phyloP scores from a whole-genome alignment of 2,329 filamentous ascomycete genomes.

The Epichloe scottii region DNA sequence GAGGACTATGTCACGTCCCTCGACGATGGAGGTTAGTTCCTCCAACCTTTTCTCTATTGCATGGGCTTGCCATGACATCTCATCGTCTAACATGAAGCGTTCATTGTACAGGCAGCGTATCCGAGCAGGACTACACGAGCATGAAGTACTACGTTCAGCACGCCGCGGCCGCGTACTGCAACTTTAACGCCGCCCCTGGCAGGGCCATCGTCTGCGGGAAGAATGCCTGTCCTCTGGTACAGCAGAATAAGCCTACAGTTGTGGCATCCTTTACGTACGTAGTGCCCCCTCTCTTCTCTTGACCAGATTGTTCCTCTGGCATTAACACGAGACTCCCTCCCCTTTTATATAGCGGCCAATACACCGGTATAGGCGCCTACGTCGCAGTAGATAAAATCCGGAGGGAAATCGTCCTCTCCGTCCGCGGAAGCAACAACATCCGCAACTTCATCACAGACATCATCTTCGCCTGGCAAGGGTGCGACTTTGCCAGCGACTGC shows the following conservation, averaged over 20 bases:
- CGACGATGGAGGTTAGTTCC: slow-evolving; percentile 21
- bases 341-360: slow-evolving; percentile 19
- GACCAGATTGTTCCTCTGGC: not conserved
- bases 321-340: slow-evolving; percentile 2
- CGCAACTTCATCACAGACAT: slow-evolving; percentile 51
- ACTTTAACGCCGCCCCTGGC: slow-evolving; percentile 27
- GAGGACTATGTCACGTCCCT: slow-evolving; percentile 16
- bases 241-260: slow-evolving; percentile 29
- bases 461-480: slow-evolving; percentile 18
- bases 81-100: not conserved
- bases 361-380: slow-evolving; percentile 36
- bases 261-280: slow-evolving; percentile 29
- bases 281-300: too few species aligned
- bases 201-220: slow-evolving; percentile 29
- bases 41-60: not conserved
- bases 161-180: slow-evolving; percentile 41
- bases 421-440: slow-evolving; percentile 45
- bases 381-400: slow-evolving; percentile 36
- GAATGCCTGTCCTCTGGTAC: slow-evolving; percentile 30
- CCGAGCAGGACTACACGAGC: slow-evolving; percentile 21
- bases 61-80: not conserved
- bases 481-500: slow-evolving; percentile 29
- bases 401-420: slow-evolving; percentile 43
- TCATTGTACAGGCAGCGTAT: slow-evolving; percentile 11
- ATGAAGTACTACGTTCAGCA: slow-evolving; percentile 40